Conservation (phyloP, 257 asterid genomes). For the Gentiana macrophylla region DNA sequence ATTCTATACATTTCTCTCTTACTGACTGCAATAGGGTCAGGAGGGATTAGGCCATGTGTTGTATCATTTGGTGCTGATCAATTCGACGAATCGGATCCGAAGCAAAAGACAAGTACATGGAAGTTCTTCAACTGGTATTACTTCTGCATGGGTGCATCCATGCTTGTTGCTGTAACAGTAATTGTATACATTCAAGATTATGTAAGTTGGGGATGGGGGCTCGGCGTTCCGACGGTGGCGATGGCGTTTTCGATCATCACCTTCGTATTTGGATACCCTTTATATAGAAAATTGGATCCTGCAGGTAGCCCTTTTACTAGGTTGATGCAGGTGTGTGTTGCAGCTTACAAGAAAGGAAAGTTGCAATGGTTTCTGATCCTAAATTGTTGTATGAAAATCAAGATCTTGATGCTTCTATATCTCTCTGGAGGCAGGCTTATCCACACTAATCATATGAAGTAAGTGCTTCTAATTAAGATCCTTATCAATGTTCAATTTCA, state of each 20-base stretch:
- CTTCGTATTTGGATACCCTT: conserved; percentile 60
- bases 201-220: conserved; percentile 91
- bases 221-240: conserved; percentile 61
- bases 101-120: conserved; percentile 58
- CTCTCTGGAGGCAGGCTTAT: conserved; percentile 54
- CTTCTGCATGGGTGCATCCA: conserved; percentile 81
- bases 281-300: conserved; percentile 65
- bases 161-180: conserved; percentile 69
- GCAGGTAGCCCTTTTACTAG: conserved; percentile 96
- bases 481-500: too few relatives aligned
- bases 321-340: conserved; percentile 64
- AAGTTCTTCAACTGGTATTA: conserved; percentile 91
- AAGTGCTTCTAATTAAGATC: conserved; percentile 7
- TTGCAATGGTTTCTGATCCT: conserved; percentile 28
- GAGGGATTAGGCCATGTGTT: conserved; percentile 77
- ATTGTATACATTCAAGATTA: conserved; percentile 71
- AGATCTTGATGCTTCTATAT: conserved; percentile 52
- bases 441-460: conserved; percentile 54
- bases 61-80: conserved; percentile 84
- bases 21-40: conserved; percentile 63
- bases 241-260: conserved; percentile 59
- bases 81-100: conserved; percentile 57
- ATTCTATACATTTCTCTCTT: conserved; percentile 54
- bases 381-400: conserved; percentile 37
- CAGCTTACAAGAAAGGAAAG: conserved; percentile 66